Conservation (phyloP, 83 land plant species). For the Larix sibirica region DNA sequence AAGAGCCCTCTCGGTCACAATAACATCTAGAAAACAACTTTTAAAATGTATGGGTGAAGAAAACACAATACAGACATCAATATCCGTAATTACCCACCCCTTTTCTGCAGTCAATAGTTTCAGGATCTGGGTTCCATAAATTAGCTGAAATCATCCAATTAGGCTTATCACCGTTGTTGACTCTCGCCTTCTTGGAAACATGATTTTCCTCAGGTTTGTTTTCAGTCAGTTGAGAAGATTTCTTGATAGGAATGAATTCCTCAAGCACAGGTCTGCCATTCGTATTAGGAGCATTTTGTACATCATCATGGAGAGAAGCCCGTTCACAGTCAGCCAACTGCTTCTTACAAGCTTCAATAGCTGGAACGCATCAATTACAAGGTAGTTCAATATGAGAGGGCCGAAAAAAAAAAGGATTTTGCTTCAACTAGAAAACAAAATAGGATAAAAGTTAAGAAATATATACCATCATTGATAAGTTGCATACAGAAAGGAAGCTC, state of each 20-base stretch:
- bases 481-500: conserved; percentile 99
- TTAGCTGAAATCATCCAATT: conserved; percentile 77
- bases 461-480: conserved; percentile 83
- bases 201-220: conserved; percentile 14
- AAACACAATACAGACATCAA: not conserved
- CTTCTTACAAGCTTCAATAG: conserved; percentile 47
- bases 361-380: conserved; percentile 23
- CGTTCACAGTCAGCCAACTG: conserved; percentile 29
- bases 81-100: not conserved
- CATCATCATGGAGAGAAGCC: not conserved
- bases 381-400: too few relatives aligned
- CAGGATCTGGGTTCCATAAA: conserved; percentile 55
- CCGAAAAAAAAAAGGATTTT: too few relatives aligned
- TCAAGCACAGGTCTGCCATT: conserved; percentile 51
- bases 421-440: too few relatives aligned
- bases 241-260: conserved; percentile 76
- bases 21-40: not conserved
- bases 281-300: conserved; percentile 11
- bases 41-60: not conserved
- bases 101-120: not conserved
- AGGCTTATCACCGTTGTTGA: conserved; percentile 37
- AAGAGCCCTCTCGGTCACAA: not conserved
- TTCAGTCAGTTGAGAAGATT: conserved; percentile 5
- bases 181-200: conserved; percentile 5
- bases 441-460: too few relatives aligned